Evolutionary conservation across 805 yeast genomes (phyloP).

Genomic region (Candida incommunis): DNA sequence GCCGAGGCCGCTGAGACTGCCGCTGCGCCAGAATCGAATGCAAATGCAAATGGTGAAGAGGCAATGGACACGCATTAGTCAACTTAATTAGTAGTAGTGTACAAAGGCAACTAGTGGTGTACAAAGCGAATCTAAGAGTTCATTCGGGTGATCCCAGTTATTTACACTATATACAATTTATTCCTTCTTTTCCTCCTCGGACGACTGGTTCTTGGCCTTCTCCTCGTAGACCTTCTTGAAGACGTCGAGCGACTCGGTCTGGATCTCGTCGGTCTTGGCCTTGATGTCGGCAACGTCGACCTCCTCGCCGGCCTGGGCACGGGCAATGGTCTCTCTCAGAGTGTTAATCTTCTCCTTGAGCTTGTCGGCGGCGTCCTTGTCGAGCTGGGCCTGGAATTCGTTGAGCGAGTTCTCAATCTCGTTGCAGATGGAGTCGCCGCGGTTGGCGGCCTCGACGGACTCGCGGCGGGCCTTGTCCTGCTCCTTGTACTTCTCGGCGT

Average conservation of each 20-base stretch:
- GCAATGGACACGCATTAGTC: constrained; percentile 25
- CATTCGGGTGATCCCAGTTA: neutral
- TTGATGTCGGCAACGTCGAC: constrained; percentile 52
- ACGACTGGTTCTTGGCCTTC: constrained; percentile 17
- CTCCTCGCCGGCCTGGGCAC: constrained; percentile 53
- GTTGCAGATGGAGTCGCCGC: constrained; percentile 66
- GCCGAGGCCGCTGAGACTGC: constrained; percentile 13
- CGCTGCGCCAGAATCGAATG: constrained; percentile 7
- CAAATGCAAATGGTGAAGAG: constrained; percentile 13
- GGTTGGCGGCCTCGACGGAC: constrained; percentile 74
- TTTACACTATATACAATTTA: constrained; percentile 1
- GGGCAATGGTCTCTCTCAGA: constrained; percentile 64
- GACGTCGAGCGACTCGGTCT: constrained; percentile 64
- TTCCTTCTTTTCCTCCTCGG: constrained; percentile 16
- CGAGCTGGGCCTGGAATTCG: constrained; percentile 59
- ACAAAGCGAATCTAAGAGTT: too few species aligned
- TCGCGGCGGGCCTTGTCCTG: constrained; percentile 78
- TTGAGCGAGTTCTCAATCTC: constrained; percentile 80
- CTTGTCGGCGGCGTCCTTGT: constrained; percentile 40
- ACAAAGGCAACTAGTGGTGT: too few species aligned
- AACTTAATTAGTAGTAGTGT: too few species aligned
- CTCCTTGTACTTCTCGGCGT: constrained; percentile 79
- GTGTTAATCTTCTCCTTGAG: constrained; percentile 41
- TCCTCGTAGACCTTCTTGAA: constrained; percentile 59
- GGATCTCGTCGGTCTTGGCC: constrained; percentile 72